Percentiles rank a stretch among this genome's conserved stretches.
These are phyloP conservation scores for Mycena epipterygia DNA, from an alignment of 768 basidiomycete genomes.

Conservation along the genomic window DNA sequence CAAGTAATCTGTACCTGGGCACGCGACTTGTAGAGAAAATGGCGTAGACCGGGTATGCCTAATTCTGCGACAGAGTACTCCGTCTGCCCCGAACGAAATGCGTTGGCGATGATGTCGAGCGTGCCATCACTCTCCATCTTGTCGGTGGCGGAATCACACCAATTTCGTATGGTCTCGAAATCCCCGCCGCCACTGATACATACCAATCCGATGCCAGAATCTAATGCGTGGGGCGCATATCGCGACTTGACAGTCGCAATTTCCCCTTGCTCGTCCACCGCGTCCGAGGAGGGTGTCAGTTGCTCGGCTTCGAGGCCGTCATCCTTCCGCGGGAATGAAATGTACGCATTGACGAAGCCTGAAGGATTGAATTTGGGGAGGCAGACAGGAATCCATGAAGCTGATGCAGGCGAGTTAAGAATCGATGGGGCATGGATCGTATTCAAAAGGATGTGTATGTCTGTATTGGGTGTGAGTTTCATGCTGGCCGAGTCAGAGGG, in stretches of 20 bases:
- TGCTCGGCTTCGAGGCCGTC: slow-evolving; percentile 40
- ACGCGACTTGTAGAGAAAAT: slow-evolving; percentile 96
- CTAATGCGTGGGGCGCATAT: slow-evolving; percentile 30
- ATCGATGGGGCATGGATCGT: slow-evolving; percentile 89
- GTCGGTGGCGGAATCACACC: slow-evolving; percentile 81
- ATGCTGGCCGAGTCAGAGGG: neutral
- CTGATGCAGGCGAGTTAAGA: slow-evolving; percentile 80
- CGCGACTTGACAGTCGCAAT: slow-evolving; percentile 19
- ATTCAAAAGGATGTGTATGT: slow-evolving; percentile 94
- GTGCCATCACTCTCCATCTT: slow-evolving; percentile 75
- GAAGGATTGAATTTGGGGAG: slow-evolving; percentile 93
- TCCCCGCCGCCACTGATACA: slow-evolving; percentile 88
- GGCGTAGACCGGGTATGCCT: slow-evolving; percentile 90
- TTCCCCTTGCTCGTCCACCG: neutral
- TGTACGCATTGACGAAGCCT: slow-evolving; percentile 93
- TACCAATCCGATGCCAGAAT: slow-evolving; percentile 72
- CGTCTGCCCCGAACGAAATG: slow-evolving; percentile 63
- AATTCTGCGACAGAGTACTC: slow-evolving; percentile 81
- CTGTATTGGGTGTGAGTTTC: slow-evolving; percentile 51
- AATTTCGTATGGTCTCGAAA: slow-evolving; percentile 84
- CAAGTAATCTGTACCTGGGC: slow-evolving; percentile 90
- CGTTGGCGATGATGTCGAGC: slow-evolving; percentile 62
- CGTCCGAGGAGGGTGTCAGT: slow-evolving; percentile 30
- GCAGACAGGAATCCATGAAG: slow-evolving; percentile 96
- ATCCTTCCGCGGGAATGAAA: slow-evolving; percentile 75